Percentiles rank a stretch among this genome's conserved stretches.
Conservation (phyloP, 768 basidiomycete species). For the Termitomyces sp. region DNA sequence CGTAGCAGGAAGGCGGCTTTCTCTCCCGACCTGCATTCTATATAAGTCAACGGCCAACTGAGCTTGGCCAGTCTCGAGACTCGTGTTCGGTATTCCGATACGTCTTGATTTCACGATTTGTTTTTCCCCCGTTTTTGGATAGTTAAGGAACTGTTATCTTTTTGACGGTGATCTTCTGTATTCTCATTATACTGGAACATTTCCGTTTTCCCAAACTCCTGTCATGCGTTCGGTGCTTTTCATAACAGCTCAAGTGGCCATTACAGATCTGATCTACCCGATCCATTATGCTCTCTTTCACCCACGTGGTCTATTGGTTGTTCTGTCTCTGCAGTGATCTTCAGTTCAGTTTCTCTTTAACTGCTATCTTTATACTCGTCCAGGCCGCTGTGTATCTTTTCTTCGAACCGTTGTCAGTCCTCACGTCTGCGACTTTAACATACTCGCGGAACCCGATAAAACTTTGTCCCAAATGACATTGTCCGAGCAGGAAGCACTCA, state of each 20-base stretch:
- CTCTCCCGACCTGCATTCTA: neutral
- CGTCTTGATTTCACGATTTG: neutral
- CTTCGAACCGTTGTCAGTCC: neutral
- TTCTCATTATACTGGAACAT: neutral
- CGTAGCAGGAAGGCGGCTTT: neutral
- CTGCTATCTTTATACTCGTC: neutral
- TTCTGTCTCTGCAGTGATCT: neutral
- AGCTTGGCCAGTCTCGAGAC: neutral
- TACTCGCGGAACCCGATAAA: neutral
- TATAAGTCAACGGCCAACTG: neutral
- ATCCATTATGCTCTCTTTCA: no score
- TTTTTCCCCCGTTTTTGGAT: neutral
- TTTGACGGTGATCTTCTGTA: neutral
- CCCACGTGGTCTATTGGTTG: neutral
- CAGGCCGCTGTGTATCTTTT: neutral
- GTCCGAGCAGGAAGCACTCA: neutral
- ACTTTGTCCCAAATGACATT: neutral
- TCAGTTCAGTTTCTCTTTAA: neutral
- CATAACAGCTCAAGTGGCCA: neutral
- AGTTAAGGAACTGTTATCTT: neutral
- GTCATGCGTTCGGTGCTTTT: neutral
- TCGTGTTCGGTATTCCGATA: neutral
- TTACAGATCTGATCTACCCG: neutral
- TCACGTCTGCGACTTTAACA: no score
- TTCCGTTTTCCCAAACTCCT: neutral